Base-by-base conservation (phyloP, 768 basidiomycete species). In the Chalciporus sphaerocephalus region DNA sequence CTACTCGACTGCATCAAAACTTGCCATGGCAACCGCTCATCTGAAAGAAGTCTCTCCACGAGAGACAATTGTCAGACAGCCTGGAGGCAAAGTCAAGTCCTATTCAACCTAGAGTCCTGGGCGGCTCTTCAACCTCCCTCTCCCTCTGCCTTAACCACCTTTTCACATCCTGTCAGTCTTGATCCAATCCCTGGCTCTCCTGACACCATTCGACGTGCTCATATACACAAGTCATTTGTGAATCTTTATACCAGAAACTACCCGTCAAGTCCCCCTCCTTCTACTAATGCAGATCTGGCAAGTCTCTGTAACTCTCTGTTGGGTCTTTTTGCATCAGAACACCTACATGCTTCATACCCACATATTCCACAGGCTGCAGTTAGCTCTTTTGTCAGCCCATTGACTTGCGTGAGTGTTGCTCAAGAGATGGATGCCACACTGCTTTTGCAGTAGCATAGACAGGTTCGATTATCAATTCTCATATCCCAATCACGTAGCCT, bases 301-400 rank as follows among this genome's bases (percentile, higher is more conserved):
- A 65, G 76, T 0, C 68, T 94, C 12, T 94, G 93, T 32, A 96
- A 96, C 71, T 75, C 88, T 1, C 75, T 96, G 45, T 79, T 96
- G 69, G 94, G 94, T 43, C 74, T 96, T 22, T 93, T 96, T 62
- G 87, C 91, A 18, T 56, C 89, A 3, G 94, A 98, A 68, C 81
- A 85, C 61, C 69, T 96, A 32, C 76, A 87, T 44, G 73, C 83
- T 11, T 74, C 80, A 36, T 97, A 87, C 65, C 95, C 95, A 0
- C 85, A 94, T 59, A 77, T 98, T 20, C 95, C 95, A 2, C 94
- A 96, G 69, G 87, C 90, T 6, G 92, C 90, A 12, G 81, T 95
- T 46, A 92, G 89, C 33, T 90, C 92, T 43, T 89, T 91, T 65
- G 94, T 93, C 24, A 95, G 95, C 12, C 84, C 90, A 13, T 70